Percentiles rank a stretch among this genome's conserved stretches.
These are phyloP conservation scores for Malus orientalis DNA, from an alignment of 306 rosid species.

Conservation along the genomic window DNA sequence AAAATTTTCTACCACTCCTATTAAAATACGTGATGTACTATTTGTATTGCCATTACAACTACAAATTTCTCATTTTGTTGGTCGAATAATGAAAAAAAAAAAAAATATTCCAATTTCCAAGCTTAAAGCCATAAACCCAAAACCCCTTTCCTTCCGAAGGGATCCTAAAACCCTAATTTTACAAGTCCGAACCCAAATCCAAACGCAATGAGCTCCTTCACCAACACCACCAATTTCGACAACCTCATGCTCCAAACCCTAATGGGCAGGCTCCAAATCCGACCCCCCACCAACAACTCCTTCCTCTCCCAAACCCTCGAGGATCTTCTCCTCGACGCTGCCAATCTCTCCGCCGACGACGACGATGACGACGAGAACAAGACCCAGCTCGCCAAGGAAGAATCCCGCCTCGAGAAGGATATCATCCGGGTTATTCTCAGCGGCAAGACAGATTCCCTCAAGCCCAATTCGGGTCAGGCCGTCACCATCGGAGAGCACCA, in stretches of 20 bases:
- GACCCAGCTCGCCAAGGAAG: constrained; percentile 43
- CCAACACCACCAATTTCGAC: constrained; percentile 41
- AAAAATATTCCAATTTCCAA: neutral
- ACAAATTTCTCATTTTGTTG: too few relatives aligned
- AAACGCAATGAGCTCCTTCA: constrained; percentile 48
- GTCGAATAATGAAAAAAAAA: neutral
- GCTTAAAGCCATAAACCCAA: neutral
- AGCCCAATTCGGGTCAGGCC: constrained; percentile 88
- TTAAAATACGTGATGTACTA: too few relatives aligned
- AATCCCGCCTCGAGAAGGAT: constrained; percentile 57
- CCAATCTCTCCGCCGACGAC: constrained; percentile 29
- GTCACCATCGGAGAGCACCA: constrained; percentile 68
- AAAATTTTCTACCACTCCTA: too few relatives aligned
- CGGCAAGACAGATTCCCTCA: constrained; percentile 49
- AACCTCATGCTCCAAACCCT: constrained; percentile 58
- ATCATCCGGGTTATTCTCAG: constrained; percentile 47
- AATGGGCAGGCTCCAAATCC: constrained; percentile 65
- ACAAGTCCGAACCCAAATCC: neutral
- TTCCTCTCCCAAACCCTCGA: constrained; percentile 62
- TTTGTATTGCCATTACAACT: too few relatives aligned
- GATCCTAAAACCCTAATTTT: constrained; percentile 16
- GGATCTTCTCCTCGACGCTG: constrained; percentile 51
- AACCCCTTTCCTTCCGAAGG: neutral
- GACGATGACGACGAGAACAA: constrained; percentile 31
- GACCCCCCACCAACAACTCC: constrained; percentile 34